Conservation (phyloP, 139 green algal genomes). For the Gonium pectorale region DNA sequence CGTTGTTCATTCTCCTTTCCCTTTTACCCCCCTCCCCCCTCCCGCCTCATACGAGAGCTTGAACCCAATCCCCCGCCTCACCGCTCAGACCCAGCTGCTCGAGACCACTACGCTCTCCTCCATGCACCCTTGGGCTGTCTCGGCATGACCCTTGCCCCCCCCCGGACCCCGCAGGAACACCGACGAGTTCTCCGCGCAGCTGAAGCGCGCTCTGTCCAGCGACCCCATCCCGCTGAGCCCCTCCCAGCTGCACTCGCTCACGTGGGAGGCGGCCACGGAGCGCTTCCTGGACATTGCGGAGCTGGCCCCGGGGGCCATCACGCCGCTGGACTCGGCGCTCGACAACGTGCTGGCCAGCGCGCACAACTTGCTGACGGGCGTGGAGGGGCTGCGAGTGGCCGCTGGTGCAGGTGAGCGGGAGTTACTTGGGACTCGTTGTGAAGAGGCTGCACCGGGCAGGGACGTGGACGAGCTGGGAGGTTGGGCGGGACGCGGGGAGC, state of each 20-base stretch:
- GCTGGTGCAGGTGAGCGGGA: conserved; percentile 62
- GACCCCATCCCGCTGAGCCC: conserved; percentile 83
- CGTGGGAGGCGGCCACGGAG: conserved; percentile 96
- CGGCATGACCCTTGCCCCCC: too few relatives aligned
- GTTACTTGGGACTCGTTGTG: too few relatives aligned
- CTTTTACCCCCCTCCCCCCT: not conserved
- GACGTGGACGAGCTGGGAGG: too few relatives aligned
- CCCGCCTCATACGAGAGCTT: too few relatives aligned
- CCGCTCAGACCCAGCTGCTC: too few relatives aligned
- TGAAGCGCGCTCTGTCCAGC: conserved; percentile 77
- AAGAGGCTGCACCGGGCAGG: too few relatives aligned
- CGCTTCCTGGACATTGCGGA: conserved; percentile 92
- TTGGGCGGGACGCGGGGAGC: too few relatives aligned
- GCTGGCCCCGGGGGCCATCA: conserved; percentile 50
- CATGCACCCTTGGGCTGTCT: too few relatives aligned
- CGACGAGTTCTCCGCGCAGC: conserved; percentile 89
- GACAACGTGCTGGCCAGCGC: conserved; percentile 74
- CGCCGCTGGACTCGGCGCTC: conserved; percentile 67
- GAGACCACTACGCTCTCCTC: too few relatives aligned
- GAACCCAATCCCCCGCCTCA: too few relatives aligned
- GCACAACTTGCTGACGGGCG: conserved; percentile 71
- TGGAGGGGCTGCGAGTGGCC: conserved; percentile 71
- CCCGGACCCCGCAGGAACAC: not conserved
- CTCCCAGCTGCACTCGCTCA: conserved; percentile 85
- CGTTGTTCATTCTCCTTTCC: not conserved